Evolutionary conservation across 257 asterid species (phyloP).

Genomic region (Solanum appendiculatum): DNA sequence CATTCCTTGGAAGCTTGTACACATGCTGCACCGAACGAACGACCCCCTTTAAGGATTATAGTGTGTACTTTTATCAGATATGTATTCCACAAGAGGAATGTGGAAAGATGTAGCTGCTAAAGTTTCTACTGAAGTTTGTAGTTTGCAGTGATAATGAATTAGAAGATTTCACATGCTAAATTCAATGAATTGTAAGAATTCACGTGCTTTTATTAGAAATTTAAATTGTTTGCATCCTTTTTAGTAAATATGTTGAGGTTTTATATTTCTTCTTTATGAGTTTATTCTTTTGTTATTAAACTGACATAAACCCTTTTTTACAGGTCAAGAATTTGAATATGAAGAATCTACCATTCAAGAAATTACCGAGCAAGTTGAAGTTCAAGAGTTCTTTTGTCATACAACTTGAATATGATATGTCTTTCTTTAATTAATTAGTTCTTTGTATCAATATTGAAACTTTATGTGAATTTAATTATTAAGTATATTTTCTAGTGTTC

Average conservation of each 20-base stretch:
- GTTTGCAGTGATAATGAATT: background rate
- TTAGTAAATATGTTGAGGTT: background rate
- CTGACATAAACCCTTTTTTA: background rate
- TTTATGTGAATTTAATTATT: too few relatives aligned
- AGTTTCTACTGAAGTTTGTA: too few relatives aligned
- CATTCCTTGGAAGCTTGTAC: slow-evolving; percentile 95
- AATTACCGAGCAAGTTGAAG: background rate
- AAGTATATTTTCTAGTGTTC: too few relatives aligned
- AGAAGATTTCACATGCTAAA: background rate
- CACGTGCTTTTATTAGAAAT: background rate
- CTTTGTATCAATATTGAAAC: too few relatives aligned
- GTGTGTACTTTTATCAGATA: slow-evolving; percentile 54
- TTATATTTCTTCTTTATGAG: background rate
- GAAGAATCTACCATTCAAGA: background rate
- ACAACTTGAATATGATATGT: too few relatives aligned
- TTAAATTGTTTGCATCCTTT: background rate
- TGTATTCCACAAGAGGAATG: slow-evolving; percentile 53
- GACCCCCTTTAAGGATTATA: slow-evolving; percentile 69
- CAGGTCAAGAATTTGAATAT: background rate
- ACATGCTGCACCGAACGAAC: slow-evolving; percentile 90
- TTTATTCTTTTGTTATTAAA: background rate
- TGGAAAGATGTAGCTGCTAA: slow-evolving; percentile 40
- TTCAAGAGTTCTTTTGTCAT: too few relatives aligned
- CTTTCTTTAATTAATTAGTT: too few relatives aligned
- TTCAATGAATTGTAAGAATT: background rate